A percentile compares a stretch with the other conserved stretches of the same genome.
Conservation (phyloP, 225 moss, liverwort and hornwort species). For the Pseudoscleropodium purum region DNA sequence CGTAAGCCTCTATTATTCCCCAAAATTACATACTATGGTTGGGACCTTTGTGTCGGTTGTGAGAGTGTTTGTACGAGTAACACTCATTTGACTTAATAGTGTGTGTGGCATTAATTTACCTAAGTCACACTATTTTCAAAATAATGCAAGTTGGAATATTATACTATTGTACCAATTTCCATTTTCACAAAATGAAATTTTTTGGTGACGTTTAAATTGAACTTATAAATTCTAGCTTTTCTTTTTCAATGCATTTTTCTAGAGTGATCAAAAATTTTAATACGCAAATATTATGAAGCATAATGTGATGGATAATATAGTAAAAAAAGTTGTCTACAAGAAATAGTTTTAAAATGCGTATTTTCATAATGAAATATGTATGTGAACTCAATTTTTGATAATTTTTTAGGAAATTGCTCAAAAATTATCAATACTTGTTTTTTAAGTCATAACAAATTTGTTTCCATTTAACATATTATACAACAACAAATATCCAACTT, state of each 20-base stretch:
- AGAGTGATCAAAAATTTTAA: neutral
- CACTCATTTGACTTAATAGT: neutral
- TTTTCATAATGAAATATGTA: neutral
- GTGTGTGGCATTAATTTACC: neutral
- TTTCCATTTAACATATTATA: too few species aligned
- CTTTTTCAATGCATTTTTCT: neutral
- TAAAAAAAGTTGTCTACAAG: neutral
- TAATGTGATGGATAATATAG: neutral
- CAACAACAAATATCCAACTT: too few species aligned
- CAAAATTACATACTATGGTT: too few species aligned
- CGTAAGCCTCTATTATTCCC: too few species aligned
- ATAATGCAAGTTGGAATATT: neutral
- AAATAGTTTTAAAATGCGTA: neutral
- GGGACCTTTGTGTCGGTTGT: neutral
- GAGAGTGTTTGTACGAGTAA: neutral
- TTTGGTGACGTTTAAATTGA: accelerated
- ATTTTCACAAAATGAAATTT: neutral
- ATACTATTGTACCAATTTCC: neutral
- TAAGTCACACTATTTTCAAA: neutral
- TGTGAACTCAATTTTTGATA: neutral
- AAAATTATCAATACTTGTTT: too few species aligned
- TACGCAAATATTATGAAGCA: neutral
- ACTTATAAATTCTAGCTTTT: neutral
- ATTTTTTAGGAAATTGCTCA: neutral
- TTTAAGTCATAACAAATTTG: too few species aligned